Conservation (phyloP, 345 rosid genomes). For the Eucalyptus cladocalyx region DNA sequence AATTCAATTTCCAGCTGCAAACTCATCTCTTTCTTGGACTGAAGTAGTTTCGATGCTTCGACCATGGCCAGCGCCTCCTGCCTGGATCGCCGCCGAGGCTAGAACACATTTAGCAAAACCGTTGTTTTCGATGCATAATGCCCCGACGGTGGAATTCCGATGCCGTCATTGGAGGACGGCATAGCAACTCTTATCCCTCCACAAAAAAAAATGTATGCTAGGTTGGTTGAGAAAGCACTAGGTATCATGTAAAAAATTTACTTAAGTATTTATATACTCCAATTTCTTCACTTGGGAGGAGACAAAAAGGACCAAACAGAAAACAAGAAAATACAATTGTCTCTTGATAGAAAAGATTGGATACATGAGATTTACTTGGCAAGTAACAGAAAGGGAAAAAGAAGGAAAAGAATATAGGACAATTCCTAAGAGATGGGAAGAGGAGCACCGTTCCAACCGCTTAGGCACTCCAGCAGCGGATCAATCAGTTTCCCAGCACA, state of each 20-base stretch:
- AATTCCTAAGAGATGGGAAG: conserved; percentile 4
- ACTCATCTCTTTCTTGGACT: not conserved
- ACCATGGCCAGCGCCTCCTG: not conserved
- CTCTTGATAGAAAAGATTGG: not conserved
- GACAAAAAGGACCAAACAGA: not conserved
- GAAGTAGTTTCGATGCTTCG: not conserved
- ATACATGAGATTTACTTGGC: not conserved
- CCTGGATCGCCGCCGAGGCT: not conserved
- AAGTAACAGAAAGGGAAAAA: not conserved
- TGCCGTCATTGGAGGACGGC: not conserved
- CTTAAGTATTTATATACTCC: not conserved
- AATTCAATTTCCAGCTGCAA: not conserved
- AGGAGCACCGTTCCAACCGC: conserved; percentile 15
- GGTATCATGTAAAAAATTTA: not conserved
- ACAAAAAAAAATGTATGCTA: not conserved
- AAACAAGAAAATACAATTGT: not conserved
- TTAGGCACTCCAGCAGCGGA: conserved; percentile 12
- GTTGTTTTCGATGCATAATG: not conserved
- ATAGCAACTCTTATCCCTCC: not conserved
- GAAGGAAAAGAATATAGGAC: not conserved
- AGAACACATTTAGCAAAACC: not conserved
- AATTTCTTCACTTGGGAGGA: not conserved
- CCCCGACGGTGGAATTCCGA: not conserved
- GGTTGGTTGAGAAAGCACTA: not conserved
- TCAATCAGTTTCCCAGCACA: conserved; percentile 10